These are phyloP conservation scores for Diplocarpon rosae DNA, from an alignment of 2,329 filamentous ascomycete species.

Conservation along the genomic window DNA sequence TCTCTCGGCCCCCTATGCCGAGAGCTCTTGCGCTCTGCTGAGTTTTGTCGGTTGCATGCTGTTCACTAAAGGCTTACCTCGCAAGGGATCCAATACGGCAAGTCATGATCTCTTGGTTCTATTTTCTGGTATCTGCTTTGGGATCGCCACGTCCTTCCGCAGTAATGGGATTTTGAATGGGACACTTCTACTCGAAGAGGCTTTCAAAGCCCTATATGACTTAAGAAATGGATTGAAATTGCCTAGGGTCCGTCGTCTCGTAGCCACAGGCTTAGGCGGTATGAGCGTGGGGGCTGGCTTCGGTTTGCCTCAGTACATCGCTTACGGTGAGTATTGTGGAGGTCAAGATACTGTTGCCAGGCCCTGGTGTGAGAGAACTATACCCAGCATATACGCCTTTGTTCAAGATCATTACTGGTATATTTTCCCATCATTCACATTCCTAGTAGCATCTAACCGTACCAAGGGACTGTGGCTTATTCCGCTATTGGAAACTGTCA, in stretches of 20 bases:
- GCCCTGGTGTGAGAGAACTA: conserved; percentile 61
- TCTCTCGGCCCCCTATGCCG: conserved; percentile 74
- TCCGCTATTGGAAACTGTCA: conserved; percentile 79
- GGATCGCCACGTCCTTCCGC: conserved; percentile 60
- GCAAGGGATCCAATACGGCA: conserved; percentile 25
- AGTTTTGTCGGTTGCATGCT: conserved; percentile 63
- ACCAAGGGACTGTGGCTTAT: conserved; percentile 71
- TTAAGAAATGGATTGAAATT: conserved; percentile 33
- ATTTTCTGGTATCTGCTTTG: conserved; percentile 57
- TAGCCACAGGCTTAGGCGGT: conserved; percentile 54
- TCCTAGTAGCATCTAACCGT: neutral
- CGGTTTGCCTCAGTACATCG: conserved; percentile 60
- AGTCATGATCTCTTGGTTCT: conserved; percentile 40
- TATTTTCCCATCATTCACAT: conserved; percentile 24
- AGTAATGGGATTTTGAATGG: conserved; percentile 84
- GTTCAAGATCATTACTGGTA: conserved; percentile 90
- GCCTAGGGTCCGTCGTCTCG: conserved; percentile 39
- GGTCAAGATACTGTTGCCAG: conserved; percentile 30
- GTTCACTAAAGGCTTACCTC: conserved; percentile 44
- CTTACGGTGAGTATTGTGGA: conserved; percentile 61
- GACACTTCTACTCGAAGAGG: conserved; percentile 47
- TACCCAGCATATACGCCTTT: conserved; percentile 85
- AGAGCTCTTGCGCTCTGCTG: conserved; percentile 68
- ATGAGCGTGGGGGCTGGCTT: conserved; percentile 56
- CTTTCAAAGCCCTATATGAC: conserved; percentile 43